Base-by-base conservation (phyloP, 176 grass and related monocot species). In the Alloteropsis semialata region DNA sequence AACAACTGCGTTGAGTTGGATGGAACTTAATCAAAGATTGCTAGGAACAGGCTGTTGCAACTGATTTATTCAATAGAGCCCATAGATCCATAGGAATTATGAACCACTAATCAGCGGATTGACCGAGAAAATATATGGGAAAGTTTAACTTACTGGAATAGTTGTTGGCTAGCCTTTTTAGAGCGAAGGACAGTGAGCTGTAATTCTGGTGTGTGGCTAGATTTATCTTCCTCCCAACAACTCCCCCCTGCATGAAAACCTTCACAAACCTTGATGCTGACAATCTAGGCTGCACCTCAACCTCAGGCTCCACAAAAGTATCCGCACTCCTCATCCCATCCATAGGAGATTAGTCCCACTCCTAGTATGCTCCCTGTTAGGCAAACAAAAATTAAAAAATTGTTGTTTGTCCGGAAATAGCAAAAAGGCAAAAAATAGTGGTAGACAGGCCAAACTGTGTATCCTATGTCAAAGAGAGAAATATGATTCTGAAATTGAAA, bases 241-340 rank as follows among this genome's bases (percentile, higher is more conserved):
- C 32, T 49, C 67, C 19, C 9, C 87, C 87, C 38, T 89, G 81
- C 76, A 80, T 80, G 60, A 89, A 89, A 75, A 89, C 87, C 69
- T 88, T 88, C 81, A 88, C 87, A 80, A 80, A 49, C 32, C 59
- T 84, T 80, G 68, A 75, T 75, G 69, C 10, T 33, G 81, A 68
- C 2, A 84, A 33, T 38, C 5, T 5, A 60, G 38, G 49, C 4
- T 15, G 73, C 34, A n/a, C 76, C 38, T 42, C 41, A 2, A 19
- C 60, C 30, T 51, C 41, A 3, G 41, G 39, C 1, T 30, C 60
- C 59, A 50, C 1, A 32, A 33, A 80, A 75, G 50, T 5, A 57
- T 56, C 43, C 3, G 1, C 38, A 27, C n/a, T 45, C 39, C 58
- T 85, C 39, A 78, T 69, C 29, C 21, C 29, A 48, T 84, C 76